A percentile compares a stretch with the other conserved stretches of the same genome.
phyloP scores from a whole-genome alignment of 2,329 filamentous ascomycete species.

The Trichoderma atroviride region DNA sequence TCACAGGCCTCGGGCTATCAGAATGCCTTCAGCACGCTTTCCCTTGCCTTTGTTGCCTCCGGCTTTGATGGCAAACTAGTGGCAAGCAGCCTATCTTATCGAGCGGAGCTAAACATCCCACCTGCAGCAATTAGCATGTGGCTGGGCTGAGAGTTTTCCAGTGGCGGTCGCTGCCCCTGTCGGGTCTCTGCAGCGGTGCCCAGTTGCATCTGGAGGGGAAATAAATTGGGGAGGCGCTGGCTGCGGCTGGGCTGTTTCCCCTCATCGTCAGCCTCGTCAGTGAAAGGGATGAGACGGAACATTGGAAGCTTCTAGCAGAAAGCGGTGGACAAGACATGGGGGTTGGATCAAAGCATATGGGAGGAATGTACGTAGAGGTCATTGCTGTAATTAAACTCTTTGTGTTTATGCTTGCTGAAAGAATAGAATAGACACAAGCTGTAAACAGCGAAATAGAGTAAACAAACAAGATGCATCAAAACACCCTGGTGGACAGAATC shows the following conservation, averaged over 20 bases:
- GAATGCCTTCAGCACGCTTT: slow-evolving; percentile 1
- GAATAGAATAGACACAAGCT: neutral
- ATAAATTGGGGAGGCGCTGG: neutral
- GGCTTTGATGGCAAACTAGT: neutral
- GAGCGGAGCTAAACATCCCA: no score
- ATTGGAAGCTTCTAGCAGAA: slow-evolving; percentile 17
- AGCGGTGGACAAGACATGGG: neutral
- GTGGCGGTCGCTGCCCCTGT: slow-evolving; percentile 13
- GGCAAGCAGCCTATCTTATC: neutral
- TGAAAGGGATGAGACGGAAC: neutral
- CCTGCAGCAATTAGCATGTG: neutral
- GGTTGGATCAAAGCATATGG: neutral
- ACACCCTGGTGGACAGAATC: neutral
- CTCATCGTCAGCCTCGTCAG: slow-evolving; percentile 25
- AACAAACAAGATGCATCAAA: neutral
- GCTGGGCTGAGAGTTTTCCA: neutral
- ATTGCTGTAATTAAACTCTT: neutral
- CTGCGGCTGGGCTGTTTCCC: slow-evolving; percentile 3
- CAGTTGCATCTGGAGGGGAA: slow-evolving; percentile 12
- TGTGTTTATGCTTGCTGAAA: neutral
- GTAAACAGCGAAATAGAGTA: neutral
- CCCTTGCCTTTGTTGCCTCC: neutral
- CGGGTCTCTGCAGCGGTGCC: slow-evolving; percentile 19
- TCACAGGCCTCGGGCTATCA: neutral
- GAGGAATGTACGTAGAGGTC: neutral